Evolutionary conservation across 768 basidiomycete species (phyloP), one percentile per base, ranked within the genome.

Genomic region (Symmetrospora coprosmae): DNA sequence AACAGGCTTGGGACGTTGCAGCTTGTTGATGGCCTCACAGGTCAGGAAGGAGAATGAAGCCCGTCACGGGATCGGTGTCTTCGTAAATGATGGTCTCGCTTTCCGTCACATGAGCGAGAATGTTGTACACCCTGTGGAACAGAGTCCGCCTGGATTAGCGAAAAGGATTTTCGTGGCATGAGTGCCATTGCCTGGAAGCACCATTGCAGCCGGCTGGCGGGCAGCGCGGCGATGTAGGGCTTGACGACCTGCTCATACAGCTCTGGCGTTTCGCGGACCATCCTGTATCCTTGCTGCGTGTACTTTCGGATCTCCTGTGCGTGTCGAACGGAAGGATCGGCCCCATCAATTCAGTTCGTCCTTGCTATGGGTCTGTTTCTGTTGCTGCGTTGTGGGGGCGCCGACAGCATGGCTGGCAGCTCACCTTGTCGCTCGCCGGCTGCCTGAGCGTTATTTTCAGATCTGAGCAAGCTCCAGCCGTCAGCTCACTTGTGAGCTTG

Each of bases 41-140:
- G 73, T 99, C 92, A 0, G 92, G 92, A 0, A 94, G 73, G 56
- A 99, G 82, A 37, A 92, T 65, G 68, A 85, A 94, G 30, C 79
- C 80, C 2, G 61, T 65, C 4, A 78, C 76, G 0, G 79, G 71
- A 58, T 74, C 71, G 1, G 72, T 63, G 46, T 78, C 76, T 17
- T 82, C 78, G 68, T 77, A 82, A 19, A 94, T 73, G 23, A 96
- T 72, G 41, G 83, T 81, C 16, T 83, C 78, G 19, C 79, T 77
- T 71, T 96, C 89, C 4, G 86, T 82, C 31, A 74, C 72, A 7
- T 89, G 87, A 0, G 76, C 77, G 3, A 96, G 76, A 51, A 97
- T 85, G 64, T 89, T 83, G 63, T 82, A 78, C 2, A 96, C 84
- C 91, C 90, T 91, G 66, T 30, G 16, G 2, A 40, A 46, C 13